Evolutionary conservation across 768 basidiomycete species (phyloP).

Genomic region (Auricularia cornea): DNA sequence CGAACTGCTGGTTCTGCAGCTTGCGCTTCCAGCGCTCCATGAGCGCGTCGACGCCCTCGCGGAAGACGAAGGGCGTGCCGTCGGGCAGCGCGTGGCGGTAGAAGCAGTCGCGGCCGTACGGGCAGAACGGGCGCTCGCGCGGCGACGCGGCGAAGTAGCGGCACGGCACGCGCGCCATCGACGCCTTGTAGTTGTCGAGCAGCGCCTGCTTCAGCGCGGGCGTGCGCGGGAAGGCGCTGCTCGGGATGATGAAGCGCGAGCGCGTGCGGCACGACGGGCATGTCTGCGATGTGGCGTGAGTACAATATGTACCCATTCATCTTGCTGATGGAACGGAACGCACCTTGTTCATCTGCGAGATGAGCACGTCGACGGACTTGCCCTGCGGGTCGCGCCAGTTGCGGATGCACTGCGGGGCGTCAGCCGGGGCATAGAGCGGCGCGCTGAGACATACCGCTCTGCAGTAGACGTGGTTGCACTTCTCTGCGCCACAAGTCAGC

Average conservation of each 20-base stretch:
- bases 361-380: slow-evolving; percentile 42
- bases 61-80: slow-evolving; percentile 51
- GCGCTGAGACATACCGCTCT: slow-evolving; percentile 48
- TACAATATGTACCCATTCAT: no score
- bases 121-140: slow-evolving; percentile 49
- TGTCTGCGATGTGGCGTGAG: no score
- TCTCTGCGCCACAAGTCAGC: slow-evolving; percentile 32
- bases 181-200: slow-evolving; percentile 56
- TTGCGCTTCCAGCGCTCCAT: slow-evolving; percentile 24
- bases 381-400: slow-evolving; percentile 62
- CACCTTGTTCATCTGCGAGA: slow-evolving; percentile 51
- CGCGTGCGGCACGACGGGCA: slow-evolving; percentile 69
- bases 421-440: no score
- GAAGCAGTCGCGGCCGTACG: slow-evolving; percentile 76
- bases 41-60: slow-evolving; percentile 43
- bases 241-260: slow-evolving; percentile 65
- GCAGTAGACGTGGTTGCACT: slow-evolving; percentile 76
- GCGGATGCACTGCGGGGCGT: slow-evolving; percentile 69
- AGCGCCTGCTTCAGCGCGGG: slow-evolving; percentile 48
- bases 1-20: background rate
- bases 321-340: background rate
- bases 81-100: slow-evolving; percentile 64
- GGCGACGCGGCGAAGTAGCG: slow-evolving; percentile 57
- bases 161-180: slow-evolving; percentile 66
- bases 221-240: slow-evolving; percentile 28